Percentiles rank a stretch among this genome's conserved stretches.
Conservation (phyloP, 306 rosid species). For the Gillenia trifoliata region DNA sequence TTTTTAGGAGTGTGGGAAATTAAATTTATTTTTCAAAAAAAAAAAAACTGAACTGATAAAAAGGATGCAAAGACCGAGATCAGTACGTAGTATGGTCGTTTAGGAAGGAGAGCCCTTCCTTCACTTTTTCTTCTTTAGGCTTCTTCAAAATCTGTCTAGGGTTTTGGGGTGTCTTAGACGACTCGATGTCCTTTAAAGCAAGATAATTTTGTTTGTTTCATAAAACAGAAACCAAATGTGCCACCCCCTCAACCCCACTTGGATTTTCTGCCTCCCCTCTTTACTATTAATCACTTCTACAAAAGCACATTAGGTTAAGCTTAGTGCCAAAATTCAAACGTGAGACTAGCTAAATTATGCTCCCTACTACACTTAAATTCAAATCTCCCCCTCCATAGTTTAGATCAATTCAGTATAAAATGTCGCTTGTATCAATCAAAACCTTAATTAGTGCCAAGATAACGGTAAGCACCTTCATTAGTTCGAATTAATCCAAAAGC, state of each 20-base stretch:
- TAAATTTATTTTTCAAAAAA: no score
- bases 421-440: no score
- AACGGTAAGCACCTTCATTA: not conserved
- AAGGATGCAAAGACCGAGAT: no score
- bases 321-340: not conserved
- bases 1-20: no score
- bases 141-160: conserved; percentile 12
- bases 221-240: conserved; percentile 29
- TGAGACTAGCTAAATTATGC: no score
- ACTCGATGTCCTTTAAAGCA: conserved; percentile 10
- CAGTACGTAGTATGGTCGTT: not conserved
- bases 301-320: not conserved
- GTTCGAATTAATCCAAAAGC: not conserved
- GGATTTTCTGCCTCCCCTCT: conserved; percentile 28
- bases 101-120: conserved; percentile 19
- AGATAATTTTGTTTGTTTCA: conserved; percentile 15
- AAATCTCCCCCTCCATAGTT: not conserved
- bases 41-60: no score
- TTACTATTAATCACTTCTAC: not conserved
- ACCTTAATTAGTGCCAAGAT: no score
- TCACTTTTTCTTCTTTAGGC: not conserved
- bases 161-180: not conserved
- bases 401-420: no score
- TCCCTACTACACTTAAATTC: no score
- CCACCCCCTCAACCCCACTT: conserved; percentile 24